Base-by-base conservation (phyloP, 2,329 filamentous ascomycete species). In the Alternaria gansuensis region DNA sequence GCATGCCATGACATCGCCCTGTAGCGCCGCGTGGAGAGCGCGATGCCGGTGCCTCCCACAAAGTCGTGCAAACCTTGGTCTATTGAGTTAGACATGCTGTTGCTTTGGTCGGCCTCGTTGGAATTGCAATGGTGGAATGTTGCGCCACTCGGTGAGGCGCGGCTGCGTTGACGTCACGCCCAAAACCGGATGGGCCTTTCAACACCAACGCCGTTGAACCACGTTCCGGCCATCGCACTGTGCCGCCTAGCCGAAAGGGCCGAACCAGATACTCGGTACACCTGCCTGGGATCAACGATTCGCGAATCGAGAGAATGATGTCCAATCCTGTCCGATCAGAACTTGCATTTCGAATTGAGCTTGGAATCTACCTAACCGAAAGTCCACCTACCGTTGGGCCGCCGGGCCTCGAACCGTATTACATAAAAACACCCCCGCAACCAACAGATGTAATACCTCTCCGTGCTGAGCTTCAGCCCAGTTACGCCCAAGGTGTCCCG, bases 1-100 rank as follows among this genome's bases (percentile, higher is more conserved):
- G 33, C 21, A 17, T 50, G 51, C 11, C 31, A 62, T 63, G 62
- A 67, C 60, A 60, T 65, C 64, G 63, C 37, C 10, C 40, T 36
- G 26, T 62, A 58, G 46, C 52, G 37, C 24, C 59, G 58, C 49
- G 54, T 56, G 37, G 48, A 50, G 28, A n/a, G 24, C 55, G 36
- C 43, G 49, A 55, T 51, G 45, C 17, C 28, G 31, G 44, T 31
- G 51, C 33, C 33, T 46, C 49, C 34, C 21, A 29, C 52, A 41
- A 31, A 28, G n/a, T n/a, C 5, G 40, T 24, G 21, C 44, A 33
- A 26, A 8, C 40, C 24, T n/a, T 28, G 5, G n/a, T 28, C 14
- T 3, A 28, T 28, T 14, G 40, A 43, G 5, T 28, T 28, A 45
- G 21, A 5, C 26, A 21, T 17, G 5, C n/a, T 26, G 34, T 31